A percentile compares a stretch with the other conserved stretches of the same genome.
phyloP scores from a whole-genome alignment of 345 rosid genomes.

The Nasturtium officinale region DNA sequence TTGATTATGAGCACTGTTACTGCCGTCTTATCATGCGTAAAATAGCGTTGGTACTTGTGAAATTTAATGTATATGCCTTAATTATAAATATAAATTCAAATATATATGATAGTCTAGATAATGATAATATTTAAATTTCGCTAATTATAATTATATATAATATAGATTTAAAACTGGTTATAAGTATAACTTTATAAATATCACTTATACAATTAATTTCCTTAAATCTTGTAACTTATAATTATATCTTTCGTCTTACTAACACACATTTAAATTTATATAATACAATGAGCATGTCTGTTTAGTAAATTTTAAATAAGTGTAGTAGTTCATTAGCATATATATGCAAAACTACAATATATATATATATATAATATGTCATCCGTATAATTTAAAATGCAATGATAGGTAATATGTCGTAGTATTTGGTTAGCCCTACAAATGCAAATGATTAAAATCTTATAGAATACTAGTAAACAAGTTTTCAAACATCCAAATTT shows the following conservation, averaged over 20 bases:
- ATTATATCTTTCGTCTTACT: neutral
- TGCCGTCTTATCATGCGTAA: neutral
- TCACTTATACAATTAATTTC: neutral
- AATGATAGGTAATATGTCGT: constrained; percentile 30
- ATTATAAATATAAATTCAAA: no score
- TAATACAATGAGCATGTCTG: neutral
- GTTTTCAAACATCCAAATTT: neutral
- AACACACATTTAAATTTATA: neutral
- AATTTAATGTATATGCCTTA: no score
- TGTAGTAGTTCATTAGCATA: no score
- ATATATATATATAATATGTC: neutral
- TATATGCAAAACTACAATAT: neutral
- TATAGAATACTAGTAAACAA: neutral
- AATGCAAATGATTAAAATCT: constrained; percentile 6
- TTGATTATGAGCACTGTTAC: neutral
- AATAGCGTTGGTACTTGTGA: constrained; percentile 28
- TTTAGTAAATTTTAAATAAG: neutral
- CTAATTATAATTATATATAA: neutral
- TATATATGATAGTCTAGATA: no score
- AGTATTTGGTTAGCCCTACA: neutral
- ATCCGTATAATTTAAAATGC: constrained; percentile 6
- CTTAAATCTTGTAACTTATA: neutral
- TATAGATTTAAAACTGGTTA: neutral
- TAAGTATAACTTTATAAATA: neutral
- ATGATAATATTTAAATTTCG: neutral